Percentiles rank a stretch among this genome's conserved stretches.
These are phyloP conservation scores for Cystobasidium ongulense DNA, from an alignment of 768 basidiomycete genomes.

Conservation along the genomic window DNA sequence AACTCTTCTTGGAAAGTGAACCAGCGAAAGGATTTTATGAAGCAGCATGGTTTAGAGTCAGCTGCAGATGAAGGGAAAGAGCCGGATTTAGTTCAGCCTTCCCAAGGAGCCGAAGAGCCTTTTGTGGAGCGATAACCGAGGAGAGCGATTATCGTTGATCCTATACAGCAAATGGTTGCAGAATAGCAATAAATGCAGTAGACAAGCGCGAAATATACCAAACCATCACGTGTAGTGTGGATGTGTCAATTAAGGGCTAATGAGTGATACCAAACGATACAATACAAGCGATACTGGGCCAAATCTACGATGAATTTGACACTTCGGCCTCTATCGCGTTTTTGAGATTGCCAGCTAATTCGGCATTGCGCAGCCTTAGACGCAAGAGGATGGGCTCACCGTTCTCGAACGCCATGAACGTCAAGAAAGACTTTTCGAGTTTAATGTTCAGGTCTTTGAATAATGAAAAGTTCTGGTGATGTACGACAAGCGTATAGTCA, in stretches of 20 bases:
- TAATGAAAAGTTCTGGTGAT: constrained; percentile 16
- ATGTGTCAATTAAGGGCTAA: background rate
- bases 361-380: constrained; percentile 12
- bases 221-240: no score
- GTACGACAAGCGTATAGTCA: background rate
- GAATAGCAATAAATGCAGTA: no score
- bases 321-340: constrained; percentile 33
- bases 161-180: no score
- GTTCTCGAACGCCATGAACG: constrained; percentile 17
- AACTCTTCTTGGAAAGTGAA: background rate
- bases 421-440: constrained; percentile 3
- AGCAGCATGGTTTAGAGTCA: background rate
- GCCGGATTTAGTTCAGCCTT: background rate
- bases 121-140: background rate
- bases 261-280: background rate
- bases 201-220: no score
- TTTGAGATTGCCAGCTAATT: constrained; percentile 36
- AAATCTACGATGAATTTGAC: background rate
- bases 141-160: background rate
- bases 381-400: background rate
- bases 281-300: background rate
- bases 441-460: constrained; percentile 1
- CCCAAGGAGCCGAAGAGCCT: background rate
- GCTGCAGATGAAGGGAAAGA: background rate
- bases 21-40: background rate